Base-by-base conservation (phyloP, 192 early-diverging fungal species). In the Thoreauomyces humboldtii region DNA sequence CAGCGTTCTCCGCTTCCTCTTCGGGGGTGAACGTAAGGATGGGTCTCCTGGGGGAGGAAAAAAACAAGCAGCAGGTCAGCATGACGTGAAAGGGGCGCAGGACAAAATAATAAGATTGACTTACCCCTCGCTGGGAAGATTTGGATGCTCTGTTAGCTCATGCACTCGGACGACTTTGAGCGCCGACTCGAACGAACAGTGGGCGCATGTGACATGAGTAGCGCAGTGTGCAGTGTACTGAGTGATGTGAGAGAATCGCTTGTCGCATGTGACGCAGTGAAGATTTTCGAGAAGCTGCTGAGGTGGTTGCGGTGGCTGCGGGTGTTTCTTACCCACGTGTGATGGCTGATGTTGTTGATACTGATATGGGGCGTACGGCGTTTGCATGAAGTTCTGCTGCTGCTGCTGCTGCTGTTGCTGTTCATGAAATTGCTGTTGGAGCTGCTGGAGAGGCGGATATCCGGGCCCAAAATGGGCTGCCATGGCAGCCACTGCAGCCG, bases 1-100 rank as follows among this genome's bases (percentile, higher is more conserved):
- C 14, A 6, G 50, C 50, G n/a, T n/a, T n/a, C n/a, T 84, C 75
- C 1, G 71, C 87, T 32, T 93, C 85, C 32, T 88, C 89, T 55
- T 92, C 91, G 14, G 76, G 77, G 24, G 72, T 60, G n/a, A n/a
- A n/a, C n/a, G n/a, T n/a, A n/a, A n/a, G n/a, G n/a, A n/a, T n/a
- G n/a, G n/a, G n/a, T n/a, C n/a, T n/a, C n/a, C n/a, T n/a, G n/a
- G n/a, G n/a, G n/a, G n/a, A n/a, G n/a, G n/a, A n/a, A n/a, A n/a
- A n/a, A n/a, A n/a, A n/a, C n/a, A n/a, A n/a, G n/a, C n/a, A n/a
- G n/a, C n/a, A n/a, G n/a, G n/a, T n/a, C n/a, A n/a, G n/a, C n/a
- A n/a, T n/a, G n/a, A n/a, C n/a, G n/a, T n/a, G n/a, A n/a, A n/a
- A n/a, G n/a, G n/a, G n/a, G n/a, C n/a, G n/a, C n/a, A n/a, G n/a